These are phyloP conservation scores for Colletotrichum horii DNA, from an alignment of 2,329 filamentous ascomycete genomes.

Conservation along the genomic window DNA sequence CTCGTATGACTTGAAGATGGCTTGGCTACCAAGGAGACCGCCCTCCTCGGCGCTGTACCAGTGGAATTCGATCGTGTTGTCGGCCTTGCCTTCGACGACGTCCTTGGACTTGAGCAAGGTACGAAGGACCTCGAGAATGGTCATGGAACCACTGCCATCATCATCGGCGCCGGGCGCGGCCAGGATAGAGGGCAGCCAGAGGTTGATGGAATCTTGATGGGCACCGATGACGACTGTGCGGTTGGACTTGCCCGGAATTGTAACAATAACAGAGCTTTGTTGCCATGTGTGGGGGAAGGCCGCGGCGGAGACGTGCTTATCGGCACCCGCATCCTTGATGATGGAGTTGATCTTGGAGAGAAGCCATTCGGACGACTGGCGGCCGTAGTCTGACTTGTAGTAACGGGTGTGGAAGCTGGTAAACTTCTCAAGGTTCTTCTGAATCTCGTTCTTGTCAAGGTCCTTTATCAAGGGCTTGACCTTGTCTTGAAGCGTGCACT, in stretches of 20 bases:
- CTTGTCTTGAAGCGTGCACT: conserved; percentile 67
- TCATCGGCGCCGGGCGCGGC: conserved; percentile 94
- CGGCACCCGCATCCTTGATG: conserved; percentile 73
- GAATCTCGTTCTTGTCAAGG: conserved; percentile 79
- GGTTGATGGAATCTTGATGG: conserved; percentile 94
- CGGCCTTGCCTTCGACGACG: conserved; percentile 71
- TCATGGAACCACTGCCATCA: conserved; percentile 91
- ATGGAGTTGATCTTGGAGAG: conserved; percentile 75
- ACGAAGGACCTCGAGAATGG: conserved; percentile 89
- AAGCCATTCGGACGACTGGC: conserved; percentile 88
- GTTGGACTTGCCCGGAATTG: conserved; percentile 84
- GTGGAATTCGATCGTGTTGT: conserved; percentile 94
- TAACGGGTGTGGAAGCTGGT: conserved; percentile 83
- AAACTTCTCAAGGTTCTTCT: conserved; percentile 77
- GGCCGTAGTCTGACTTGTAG: conserved; percentile 79
- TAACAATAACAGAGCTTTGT: conserved; percentile 90
- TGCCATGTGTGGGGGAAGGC: conserved; percentile 86
- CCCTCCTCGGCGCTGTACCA: conserved; percentile 95
- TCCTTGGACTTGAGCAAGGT: conserved; percentile 77
- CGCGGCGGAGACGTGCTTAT: conserved; percentile 69
- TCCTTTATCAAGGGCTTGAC: conserved; percentile 71
- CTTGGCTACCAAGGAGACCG: conserved; percentile 85
- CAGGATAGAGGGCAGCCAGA: conserved; percentile 84
- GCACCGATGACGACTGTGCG: conserved; percentile 89
- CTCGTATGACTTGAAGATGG: conserved; percentile 84